Evolutionary conservation across 768 basidiomycete species (phyloP), one percentile per base, ranked within the genome.

Genomic region (Tylopilus sp.): DNA sequence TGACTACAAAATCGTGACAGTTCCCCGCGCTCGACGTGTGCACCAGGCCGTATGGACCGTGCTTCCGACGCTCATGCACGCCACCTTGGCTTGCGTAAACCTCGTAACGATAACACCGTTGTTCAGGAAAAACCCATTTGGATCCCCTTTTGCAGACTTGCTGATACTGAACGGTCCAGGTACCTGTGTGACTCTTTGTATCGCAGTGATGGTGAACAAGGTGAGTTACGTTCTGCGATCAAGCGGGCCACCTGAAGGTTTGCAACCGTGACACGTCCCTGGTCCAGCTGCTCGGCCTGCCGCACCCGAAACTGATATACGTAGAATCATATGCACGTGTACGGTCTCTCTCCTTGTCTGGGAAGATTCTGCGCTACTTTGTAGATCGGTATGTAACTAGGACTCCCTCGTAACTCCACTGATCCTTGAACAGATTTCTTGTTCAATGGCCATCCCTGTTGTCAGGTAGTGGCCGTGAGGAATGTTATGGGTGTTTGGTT

Each of bases 271-370:
- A 47, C 50, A 43, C 51, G 20, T 28, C 11, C 41, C 47, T 50
- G 48, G 26, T 44, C 15, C 66, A 97, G 94, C 73, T 98, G 53
- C 61, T 95, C 36, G 87, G 87, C 23, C 67, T 94, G 31, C 73
- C 76, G 20, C 79, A 85, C 1, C 88, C 95, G 6, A 74, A 71
- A 36, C 67, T 91, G 25, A 79, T 99, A 46, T 99, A 97, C 65
- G 76, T 98, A 36, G 97, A 98, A 69, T 93, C 92, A 0, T 97
- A 95, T 67, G 94, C 95, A 8, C 85, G 95, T 6, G 92, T 95
- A 2, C 75, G 71, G 18, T 76, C 79, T 1, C 76, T 98, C 22
- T 95, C 91, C 13, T 74, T 95, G 20, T 93, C 92, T 22, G 95
- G 87, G 22, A 91, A 79, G 60, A 73, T 98, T 31, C 75, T 98